Evolutionary conservation across 139 green algal genomes (phyloP).

Genomic region (Astrephomene gubernaculifera): DNA sequence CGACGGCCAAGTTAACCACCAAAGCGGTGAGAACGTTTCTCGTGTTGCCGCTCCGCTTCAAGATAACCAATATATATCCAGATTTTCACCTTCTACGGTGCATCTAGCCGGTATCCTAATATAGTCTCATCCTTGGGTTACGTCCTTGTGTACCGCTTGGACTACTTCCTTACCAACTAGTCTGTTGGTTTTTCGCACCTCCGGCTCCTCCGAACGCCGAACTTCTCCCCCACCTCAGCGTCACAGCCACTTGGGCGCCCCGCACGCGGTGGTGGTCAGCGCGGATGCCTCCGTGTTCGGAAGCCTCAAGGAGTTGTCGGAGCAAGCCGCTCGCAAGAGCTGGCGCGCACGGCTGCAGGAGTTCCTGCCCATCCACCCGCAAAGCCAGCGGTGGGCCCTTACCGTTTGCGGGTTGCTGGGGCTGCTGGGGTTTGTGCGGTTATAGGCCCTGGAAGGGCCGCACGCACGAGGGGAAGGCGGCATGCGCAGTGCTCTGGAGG

Average conservation of each 20-base stretch:
- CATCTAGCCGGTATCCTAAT: too few species aligned
- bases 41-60: not conserved
- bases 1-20: not conserved
- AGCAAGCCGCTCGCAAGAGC: not conserved
- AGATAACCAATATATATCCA: too few species aligned
- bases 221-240: not conserved
- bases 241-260: not conserved
- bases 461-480: not conserved
- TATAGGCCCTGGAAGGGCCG: not conserved
- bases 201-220: not conserved
- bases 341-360: not conserved
- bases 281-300: not conserved
- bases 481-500: not conserved
- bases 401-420: too few species aligned
- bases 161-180: too few species aligned
- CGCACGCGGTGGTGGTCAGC: not conserved
- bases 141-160: too few species aligned
- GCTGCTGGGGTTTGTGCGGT: not conserved
- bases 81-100: too few species aligned
- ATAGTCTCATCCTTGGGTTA: too few species aligned
- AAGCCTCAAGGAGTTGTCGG: not conserved
- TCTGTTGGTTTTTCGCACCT: too few species aligned
- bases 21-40: conserved; percentile 1
- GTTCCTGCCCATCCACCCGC: not conserved
- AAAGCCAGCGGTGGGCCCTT: not conserved